Evolutionary conservation across 2,329 filamentous ascomycete species (phyloP).

Genomic region (Colletotrichum musae): DNA sequence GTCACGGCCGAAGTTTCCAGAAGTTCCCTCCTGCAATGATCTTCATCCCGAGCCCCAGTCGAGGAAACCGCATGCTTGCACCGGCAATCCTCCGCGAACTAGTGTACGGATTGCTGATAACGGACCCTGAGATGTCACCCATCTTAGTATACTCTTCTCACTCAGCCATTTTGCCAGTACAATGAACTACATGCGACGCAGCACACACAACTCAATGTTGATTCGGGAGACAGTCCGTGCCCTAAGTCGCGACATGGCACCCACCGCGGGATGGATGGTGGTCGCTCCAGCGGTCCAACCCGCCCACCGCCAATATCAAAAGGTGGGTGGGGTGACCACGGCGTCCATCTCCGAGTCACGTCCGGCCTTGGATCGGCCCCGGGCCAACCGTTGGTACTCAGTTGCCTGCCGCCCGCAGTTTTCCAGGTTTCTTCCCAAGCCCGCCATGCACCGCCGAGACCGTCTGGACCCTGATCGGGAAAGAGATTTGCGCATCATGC

Average conservation of each 20-base stretch:
- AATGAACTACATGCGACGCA: not conserved
- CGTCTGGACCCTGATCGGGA: conserved; percentile 13
- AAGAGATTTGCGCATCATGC: conserved; percentile 29
- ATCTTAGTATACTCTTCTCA: not conserved
- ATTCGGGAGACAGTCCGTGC: not conserved
- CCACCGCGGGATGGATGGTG: not conserved
- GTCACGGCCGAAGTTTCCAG: conserved; percentile 24
- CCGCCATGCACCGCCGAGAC: conserved; percentile 31
- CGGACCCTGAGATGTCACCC: conserved; percentile 31
- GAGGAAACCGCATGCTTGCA: not conserved
- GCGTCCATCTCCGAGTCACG: conserved; percentile 32
- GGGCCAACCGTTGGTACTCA: conserved; percentile 18
- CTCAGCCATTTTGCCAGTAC: not conserved
- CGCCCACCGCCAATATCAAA: conserved; percentile 1
- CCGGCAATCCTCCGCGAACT: conserved; percentile 21
- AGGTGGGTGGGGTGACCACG: conserved; percentile 10
- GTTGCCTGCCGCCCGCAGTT: conserved; percentile 26
- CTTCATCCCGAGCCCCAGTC: conserved; percentile 8
- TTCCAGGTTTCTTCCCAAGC: conserved; percentile 31
- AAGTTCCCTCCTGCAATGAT: conserved; percentile 10
- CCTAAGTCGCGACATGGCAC: not conserved
- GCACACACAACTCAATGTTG: too few species aligned
- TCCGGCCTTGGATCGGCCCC: conserved; percentile 26
- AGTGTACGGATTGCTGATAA: conserved; percentile 3
- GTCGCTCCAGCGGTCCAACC: not conserved